phyloP scores from a whole-genome alignment of 305 asterid genomes.

The Lippia alba region DNA sequence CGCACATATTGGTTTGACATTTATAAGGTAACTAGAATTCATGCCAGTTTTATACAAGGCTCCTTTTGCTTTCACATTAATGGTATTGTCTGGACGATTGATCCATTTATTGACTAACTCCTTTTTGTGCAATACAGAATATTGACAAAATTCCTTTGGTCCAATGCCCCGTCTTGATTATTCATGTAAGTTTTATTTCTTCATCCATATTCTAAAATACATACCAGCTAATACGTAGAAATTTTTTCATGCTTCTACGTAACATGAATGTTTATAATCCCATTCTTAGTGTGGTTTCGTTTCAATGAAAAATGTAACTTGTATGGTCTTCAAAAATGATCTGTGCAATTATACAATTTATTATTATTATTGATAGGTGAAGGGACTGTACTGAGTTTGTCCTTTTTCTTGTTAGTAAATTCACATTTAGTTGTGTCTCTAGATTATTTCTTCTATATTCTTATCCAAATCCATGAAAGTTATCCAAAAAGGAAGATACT shows the following conservation, averaged over 20 bases:
- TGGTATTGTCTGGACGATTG: slow-evolving; percentile 25
- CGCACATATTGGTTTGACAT: slow-evolving; percentile 97
- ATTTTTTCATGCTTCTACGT: slow-evolving; percentile 19
- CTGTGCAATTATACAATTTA: neutral
- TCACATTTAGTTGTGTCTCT: neutral
- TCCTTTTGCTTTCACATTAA: slow-evolving; percentile 13
- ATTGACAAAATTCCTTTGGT: slow-evolving; percentile 91
- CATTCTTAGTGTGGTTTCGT: slow-evolving; percentile 8
- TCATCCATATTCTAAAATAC: slow-evolving; percentile 18
- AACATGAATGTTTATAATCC: neutral
- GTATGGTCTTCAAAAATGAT: no score
- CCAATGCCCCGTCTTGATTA: slow-evolving; percentile 89
- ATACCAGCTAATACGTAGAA: slow-evolving; percentile 19
- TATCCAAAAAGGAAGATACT: neutral
- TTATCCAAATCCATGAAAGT: neutral
- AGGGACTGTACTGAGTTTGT: neutral
- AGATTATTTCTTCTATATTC: slow-evolving; percentile 1
- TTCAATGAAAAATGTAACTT: neutral
- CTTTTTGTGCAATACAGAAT: slow-evolving; percentile 64
- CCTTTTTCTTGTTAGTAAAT: neutral
- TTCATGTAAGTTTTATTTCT: slow-evolving; percentile 72
- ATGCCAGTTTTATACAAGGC: slow-evolving; percentile 16
- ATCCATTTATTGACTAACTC: slow-evolving; percentile 23
- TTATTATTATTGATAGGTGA: neutral
- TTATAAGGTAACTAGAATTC: slow-evolving; percentile 65